Base-by-base conservation (phyloP, 2,329 filamentous ascomycete genomes). In the Hypoxylon sp. region DNA sequence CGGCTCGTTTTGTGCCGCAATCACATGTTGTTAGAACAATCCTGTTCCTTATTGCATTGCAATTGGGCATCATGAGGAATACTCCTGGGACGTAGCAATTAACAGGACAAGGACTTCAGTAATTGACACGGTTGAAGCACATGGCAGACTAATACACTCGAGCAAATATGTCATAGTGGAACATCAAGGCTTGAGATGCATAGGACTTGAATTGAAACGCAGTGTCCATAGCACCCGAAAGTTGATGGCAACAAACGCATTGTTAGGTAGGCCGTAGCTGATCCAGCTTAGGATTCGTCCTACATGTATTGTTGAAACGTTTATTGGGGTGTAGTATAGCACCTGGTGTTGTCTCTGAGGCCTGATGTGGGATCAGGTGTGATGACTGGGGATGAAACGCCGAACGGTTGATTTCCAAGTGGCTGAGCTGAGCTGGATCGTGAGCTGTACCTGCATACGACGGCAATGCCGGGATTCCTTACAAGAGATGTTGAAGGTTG, bases 201-300 rank as follows among this genome's bases (percentile, higher is more conserved):
- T 30, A 49, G 59, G 35, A 55, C 50, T 30, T 62, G 20, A 49
- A 37, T 48, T 55, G 50, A 62, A 49, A 62, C 30, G 42, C 48
- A 27, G 25, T 27, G 25, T 5, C 25, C 25, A 5, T 27, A 4
- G 25, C 25, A 27, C 5, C 25, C 25, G 25, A 27, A 27, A 27
- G 25, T 27, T 27, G 25, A 27, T 27, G 25, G 25, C 5, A 27
- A 27, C 25, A 27, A 27, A 25, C 13, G 10, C 42, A 44, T 31
- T 37, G 14, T 56, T 2, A 22, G 25, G 14, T 14, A 56, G 53
- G 53, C 30, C 35, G 31, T 14, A 14, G 11, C 44, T 56, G 31
- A 20, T 11, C 11, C 6, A 4, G 13, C 13, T 56, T 44, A 22
- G 53, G 30, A 56, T 56, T 31, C 30, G 37, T 56, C 42, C 42